These are phyloP conservation scores for Diaporthe vaccinii DNA, from an alignment of 2,329 filamentous ascomycete species.

Conservation along the genomic window DNA sequence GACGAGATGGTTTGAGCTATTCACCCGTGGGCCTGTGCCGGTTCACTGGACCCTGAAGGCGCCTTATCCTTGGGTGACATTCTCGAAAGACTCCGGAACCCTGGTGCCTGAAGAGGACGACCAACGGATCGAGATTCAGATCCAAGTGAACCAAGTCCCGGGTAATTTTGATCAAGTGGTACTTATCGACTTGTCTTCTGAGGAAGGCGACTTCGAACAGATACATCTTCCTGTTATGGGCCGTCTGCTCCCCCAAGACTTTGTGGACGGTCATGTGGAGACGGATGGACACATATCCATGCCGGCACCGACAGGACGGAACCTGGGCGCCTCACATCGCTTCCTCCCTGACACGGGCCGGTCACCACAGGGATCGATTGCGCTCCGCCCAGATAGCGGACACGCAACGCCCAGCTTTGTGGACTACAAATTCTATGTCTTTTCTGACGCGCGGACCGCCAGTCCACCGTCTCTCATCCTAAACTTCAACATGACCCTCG, in stretches of 20 bases:
- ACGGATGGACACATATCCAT: slow-evolving; percentile 55
- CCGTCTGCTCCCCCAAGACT: slow-evolving; percentile 52
- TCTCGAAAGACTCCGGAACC: slow-evolving; percentile 53
- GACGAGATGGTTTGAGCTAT: slow-evolving; percentile 60
- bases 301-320: slow-evolving; percentile 49
- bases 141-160: slow-evolving; percentile 61
- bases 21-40: slow-evolving; percentile 52
- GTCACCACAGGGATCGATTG: slow-evolving; percentile 56
- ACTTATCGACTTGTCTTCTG: slow-evolving; percentile 50
- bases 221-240: slow-evolving; percentile 44
- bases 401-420: neutral
- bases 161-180: slow-evolving; percentile 48
- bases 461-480: slow-evolving; percentile 50
- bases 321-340: slow-evolving; percentile 47
- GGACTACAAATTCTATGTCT: slow-evolving; percentile 33
- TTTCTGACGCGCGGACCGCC: neutral
- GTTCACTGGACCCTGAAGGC: slow-evolving; percentile 62
- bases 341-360: slow-evolving; percentile 56
- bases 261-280: slow-evolving; percentile 61
- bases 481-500: slow-evolving; percentile 53
- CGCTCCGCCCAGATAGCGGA: neutral
- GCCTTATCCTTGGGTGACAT: slow-evolving; percentile 61
- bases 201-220: slow-evolving; percentile 55
- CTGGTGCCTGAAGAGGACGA: slow-evolving; percentile 56
- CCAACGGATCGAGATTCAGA: slow-evolving; percentile 57